Conservation (phyloP, 2,329 filamentous ascomycete genomes). For the Stachybotrys chartarum region DNA sequence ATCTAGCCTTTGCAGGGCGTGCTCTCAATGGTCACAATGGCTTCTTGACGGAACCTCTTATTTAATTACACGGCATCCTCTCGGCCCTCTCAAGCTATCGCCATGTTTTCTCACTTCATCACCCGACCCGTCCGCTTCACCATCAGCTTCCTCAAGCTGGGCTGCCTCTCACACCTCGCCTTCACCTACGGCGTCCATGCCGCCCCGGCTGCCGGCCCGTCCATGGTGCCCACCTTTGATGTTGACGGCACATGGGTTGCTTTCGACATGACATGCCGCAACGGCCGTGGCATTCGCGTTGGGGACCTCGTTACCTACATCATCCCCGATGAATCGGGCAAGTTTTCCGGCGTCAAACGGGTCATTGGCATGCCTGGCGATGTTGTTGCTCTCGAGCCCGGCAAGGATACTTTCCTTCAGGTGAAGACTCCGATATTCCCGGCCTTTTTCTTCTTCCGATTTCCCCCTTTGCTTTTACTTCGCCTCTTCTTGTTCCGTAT, state of each 20-base stretch:
- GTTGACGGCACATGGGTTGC: slow-evolving; percentile 61
- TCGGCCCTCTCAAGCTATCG: slow-evolving; percentile 1
- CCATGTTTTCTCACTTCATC: slow-evolving; percentile 24
- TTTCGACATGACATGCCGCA: slow-evolving; percentile 58
- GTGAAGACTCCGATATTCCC: slow-evolving; percentile 30
- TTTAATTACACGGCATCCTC: not conserved
- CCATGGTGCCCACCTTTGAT: slow-evolving; percentile 82
- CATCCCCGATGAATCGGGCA: slow-evolving; percentile 59
- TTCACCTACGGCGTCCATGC: slow-evolving; percentile 55
- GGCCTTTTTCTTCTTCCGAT: not conserved
- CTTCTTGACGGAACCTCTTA: not conserved
- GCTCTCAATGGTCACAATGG: not conserved
- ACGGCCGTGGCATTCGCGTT: slow-evolving; percentile 59
- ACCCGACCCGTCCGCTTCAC: slow-evolving; percentile 31
- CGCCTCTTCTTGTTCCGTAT: no score
- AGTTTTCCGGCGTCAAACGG: slow-evolving; percentile 63
- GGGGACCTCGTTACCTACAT: slow-evolving; percentile 79
- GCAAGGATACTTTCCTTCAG: slow-evolving; percentile 49
- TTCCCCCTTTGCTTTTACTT: not conserved
- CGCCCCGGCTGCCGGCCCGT: slow-evolving; percentile 60
- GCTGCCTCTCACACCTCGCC: slow-evolving; percentile 36
- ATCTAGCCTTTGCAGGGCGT: no score
- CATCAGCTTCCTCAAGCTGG: slow-evolving; percentile 24
- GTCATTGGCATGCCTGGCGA: slow-evolving; percentile 71
- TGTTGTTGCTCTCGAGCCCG: slow-evolving; percentile 55